phyloP scores from a whole-genome alignment of 176 grass and related monocot genomes.

The Rhynchospora breviuscula region DNA sequence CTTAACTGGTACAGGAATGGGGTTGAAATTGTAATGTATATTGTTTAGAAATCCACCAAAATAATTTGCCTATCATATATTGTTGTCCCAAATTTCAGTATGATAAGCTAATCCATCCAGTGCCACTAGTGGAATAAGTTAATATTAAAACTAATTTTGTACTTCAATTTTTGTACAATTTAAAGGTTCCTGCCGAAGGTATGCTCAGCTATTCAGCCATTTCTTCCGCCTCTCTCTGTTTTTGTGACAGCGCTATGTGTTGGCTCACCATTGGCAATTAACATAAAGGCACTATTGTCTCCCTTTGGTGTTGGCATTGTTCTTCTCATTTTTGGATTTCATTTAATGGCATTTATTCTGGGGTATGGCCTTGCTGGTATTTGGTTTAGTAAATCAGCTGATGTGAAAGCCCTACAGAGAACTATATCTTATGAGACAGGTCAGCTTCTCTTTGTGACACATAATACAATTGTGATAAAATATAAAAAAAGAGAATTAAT shows the following conservation, averaged over 20 bases:
- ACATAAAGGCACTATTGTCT: constrained; percentile 73
- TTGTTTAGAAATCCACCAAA: background rate
- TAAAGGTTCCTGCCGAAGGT: constrained; percentile 71
- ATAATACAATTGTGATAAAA: background rate
- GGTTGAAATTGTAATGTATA: constrained; percentile 2
- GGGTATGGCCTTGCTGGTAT: constrained; percentile 64
- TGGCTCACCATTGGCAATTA: constrained; percentile 91
- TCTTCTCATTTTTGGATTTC: constrained; percentile 76
- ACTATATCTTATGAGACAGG: constrained; percentile 96
- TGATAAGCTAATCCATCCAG: background rate
- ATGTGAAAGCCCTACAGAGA: constrained; percentile 86
- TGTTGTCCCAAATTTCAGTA: background rate
- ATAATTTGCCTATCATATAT: background rate
- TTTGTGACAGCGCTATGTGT: constrained; percentile 97
- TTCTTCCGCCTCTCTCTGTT: constrained; percentile 80
- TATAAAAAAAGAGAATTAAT: background rate
- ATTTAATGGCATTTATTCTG: constrained; percentile 68
- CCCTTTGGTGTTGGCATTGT: constrained; percentile 76
- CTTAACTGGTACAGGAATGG: background rate
- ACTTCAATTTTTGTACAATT: background rate
- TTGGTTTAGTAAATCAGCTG: constrained; percentile 54
- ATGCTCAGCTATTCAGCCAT: constrained; percentile 80
- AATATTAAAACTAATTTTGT: background rate
- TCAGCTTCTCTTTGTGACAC: constrained; percentile 8
- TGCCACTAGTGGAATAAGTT: background rate